Evolutionary conservation across 768 basidiomycete genomes (phyloP), one percentile per base, ranked within the genome.

Genomic region (Lyophyllum atratum): DNA sequence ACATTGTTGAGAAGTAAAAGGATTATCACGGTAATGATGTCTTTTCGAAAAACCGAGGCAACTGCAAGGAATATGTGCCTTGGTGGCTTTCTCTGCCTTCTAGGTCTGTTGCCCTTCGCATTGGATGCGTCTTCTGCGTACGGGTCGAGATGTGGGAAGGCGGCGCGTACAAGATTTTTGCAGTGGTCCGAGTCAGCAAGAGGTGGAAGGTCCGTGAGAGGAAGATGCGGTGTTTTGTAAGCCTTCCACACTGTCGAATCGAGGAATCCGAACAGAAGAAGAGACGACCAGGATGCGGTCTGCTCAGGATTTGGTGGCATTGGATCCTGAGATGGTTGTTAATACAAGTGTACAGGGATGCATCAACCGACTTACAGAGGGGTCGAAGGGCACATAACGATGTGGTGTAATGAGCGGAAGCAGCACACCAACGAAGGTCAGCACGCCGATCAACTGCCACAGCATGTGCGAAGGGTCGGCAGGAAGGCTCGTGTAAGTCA

Each of bases 111-210:
- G 76, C 49, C 68, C 26, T 60, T 58, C 72, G 70, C 70, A 58
- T 48, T 49, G 60, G 61, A 25, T 61, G 37, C 26, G 21, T 25
- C 57, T 29, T 62, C 60, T 17, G 51, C 45, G 31, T 52, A 62
- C 2, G 57, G 60, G 45, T 61, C 60, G 11, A 61, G 54, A 33
- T 61, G 57, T 14, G 67, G 66, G 53, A 74, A 74, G 17, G 59
- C 58, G 21, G 44, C 63, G 9, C 48, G 62, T 15, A 66, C 67
- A 17, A 72, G 58, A 52, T 69, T 57, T 26, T 66, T 55, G 6
- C 69, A 65, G 57, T 64, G 51, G 56, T 89, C 88, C 46, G 81
- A 82, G 56, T 89, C 86, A 4, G 85, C 84, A 71, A 90, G 79
- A 4, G 82, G 82, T 17, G 85, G 85, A 26, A 87, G 66, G 48